A percentile compares a stretch with the other conserved stretches of the same genome.
Conservation (phyloP, 106 monocot species). For the Dendrobium officinale region DNA sequence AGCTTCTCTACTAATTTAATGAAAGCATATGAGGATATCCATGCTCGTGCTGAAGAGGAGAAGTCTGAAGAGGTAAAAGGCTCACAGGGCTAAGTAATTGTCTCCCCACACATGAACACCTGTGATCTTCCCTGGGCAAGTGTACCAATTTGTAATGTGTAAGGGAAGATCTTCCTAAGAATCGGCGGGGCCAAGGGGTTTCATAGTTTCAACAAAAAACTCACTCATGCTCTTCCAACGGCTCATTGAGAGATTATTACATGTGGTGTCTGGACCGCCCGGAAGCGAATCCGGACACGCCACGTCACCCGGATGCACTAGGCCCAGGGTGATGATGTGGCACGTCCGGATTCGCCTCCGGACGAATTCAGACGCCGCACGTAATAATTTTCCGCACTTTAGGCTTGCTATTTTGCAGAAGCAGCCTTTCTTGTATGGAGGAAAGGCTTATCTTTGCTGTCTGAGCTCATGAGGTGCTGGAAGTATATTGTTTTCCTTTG, state of each 20-base stretch:
- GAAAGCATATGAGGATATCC: conserved; percentile 47
- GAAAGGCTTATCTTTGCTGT: no score
- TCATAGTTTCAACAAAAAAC: background rate
- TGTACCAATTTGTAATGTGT: background rate
- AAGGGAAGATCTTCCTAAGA: background rate
- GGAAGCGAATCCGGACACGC: no score
- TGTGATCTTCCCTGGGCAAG: background rate
- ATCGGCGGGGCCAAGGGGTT: background rate
- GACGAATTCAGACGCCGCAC: no score
- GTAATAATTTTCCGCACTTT: no score
- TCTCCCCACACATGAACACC: background rate
- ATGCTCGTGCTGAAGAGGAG: conserved; percentile 43
- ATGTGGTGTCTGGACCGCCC: no score
- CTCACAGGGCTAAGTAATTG: background rate
- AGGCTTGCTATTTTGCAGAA: no score
- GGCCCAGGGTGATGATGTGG: no score
- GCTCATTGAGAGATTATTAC: background rate
- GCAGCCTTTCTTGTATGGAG: no score
- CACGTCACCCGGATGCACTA: no score
- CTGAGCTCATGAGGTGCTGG: no score
- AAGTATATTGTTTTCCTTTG: no score
- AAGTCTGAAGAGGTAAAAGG: conserved; percentile 18
- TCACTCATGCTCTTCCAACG: background rate
- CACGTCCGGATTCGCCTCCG: no score
- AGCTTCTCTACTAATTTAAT: conserved; percentile 27